Evolutionary conservation across 169 alveolate species (phyloP).

Genomic region (Eimeria necatrix): DNA sequence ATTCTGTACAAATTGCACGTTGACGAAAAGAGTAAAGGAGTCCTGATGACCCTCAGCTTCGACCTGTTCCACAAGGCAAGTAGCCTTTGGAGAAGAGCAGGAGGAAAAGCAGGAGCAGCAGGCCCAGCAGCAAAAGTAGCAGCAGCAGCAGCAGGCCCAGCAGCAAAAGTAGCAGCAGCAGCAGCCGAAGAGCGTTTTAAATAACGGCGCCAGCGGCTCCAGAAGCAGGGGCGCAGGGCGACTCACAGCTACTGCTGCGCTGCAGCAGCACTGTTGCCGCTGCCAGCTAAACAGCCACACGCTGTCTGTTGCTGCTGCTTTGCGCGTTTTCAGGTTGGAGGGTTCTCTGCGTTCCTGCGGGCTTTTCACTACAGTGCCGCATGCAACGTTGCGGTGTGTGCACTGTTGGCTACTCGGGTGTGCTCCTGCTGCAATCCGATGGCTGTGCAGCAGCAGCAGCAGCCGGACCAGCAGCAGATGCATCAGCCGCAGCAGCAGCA

Average conservation of each 20-base stretch:
- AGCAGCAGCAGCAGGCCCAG: background rate
- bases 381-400: conserved; percentile 70
- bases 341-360: conserved; percentile 61
- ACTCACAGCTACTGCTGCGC: background rate
- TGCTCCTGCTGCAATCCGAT: conserved; percentile 70
- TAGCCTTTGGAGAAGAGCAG: background rate
- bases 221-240: background rate
- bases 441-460: conserved; percentile 14
- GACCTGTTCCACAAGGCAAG: conserved; percentile 75
- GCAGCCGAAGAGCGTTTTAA: background rate
- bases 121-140: conserved; percentile 40
- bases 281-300: background rate
- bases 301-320: background rate
- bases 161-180: background rate
- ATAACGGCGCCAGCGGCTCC: background rate
- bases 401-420: conserved; percentile 53
- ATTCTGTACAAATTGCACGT: conserved; percentile 78
- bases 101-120: conserved; percentile 1
- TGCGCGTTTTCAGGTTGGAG: conserved; percentile 61
- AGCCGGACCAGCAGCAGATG: background rate
- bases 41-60: conserved; percentile 71
- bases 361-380: conserved; percentile 70
- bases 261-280: conserved; percentile 27
- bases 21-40: conserved; percentile 76
- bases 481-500: conserved; percentile 11